Evolutionary conservation across 2,329 filamentous ascomycete genomes (phyloP), one percentile per base, ranked within the genome.

Genomic region (Cladosporium sp.): DNA sequence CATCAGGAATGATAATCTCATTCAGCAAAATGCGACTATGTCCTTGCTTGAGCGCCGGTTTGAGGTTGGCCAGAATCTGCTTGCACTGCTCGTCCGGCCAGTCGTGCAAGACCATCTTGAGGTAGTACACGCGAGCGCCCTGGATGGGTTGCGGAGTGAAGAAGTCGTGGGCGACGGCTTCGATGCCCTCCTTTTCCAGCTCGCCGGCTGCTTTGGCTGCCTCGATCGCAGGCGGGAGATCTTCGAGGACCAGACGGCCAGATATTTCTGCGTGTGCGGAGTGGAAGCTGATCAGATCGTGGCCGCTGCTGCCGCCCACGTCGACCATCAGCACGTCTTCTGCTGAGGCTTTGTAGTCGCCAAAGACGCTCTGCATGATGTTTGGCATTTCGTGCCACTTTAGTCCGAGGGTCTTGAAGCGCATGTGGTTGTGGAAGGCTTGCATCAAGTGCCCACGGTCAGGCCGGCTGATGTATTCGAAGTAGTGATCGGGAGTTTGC

Each of bases 61-160:
- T 47, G 3, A 56, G 42, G 11, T 66, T 63, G 1, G 49, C 34
- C 36, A 66, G 55, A 17, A 66, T 66, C 57, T 60, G 51, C 34
- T 49, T 40, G 42, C 60, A 60, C 20, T 62, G 50, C 11, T 60
- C 60, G 38, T 66, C 62, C 5, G 60, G 55, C 65, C 65, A 67
- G 49, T 67, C 64, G 28, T 67, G 66, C 3, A 64, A 51, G 1
- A 65, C 55, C 36, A 42, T 43, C 7, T 60, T 52, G 11, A 63
- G 40, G 22, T 60, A 65, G 43, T 64, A 65, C 2, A 55, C 60
- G 14, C 54, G 34, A 14, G 64, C 63, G 30, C 66, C 69, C 39
- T 64, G 30, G 8, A 74, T 62, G 6, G 64, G 62, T 47, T 73
- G 69, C 9, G 67, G 64, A 0, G 67, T 70, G 59, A 69, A 71